A percentile compares a stretch with the other conserved stretches of the same genome.
Evolutionary conservation across 2,329 filamentous ascomycete genomes (phyloP).

Genomic region (Ambrosiella xylebori): DNA sequence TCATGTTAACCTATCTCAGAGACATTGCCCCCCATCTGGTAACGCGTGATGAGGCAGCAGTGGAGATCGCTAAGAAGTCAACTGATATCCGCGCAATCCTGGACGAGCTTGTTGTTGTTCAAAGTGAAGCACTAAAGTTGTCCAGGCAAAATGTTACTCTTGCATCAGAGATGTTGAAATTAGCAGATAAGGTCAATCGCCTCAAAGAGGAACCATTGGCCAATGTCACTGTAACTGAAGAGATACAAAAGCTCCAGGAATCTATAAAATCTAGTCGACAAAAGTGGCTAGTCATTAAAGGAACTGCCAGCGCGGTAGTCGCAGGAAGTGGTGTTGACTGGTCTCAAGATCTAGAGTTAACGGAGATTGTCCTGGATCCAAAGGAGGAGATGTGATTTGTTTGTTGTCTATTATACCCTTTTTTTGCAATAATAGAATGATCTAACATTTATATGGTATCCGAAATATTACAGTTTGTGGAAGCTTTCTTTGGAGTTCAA

Average conservation of each 20-base stretch:
- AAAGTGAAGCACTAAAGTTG: conserved; percentile 39
- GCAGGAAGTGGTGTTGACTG: conserved; percentile 72
- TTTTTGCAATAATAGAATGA: neutral
- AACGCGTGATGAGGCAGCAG: conserved; percentile 49
- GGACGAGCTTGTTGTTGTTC: conserved; percentile 35
- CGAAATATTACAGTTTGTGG: too few relatives aligned
- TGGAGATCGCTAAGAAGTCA: conserved; percentile 42
- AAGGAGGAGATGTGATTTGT: conserved; percentile 25
- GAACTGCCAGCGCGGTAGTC: conserved; percentile 58
- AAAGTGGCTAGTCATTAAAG: conserved; percentile 60
- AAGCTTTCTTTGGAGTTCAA: too few relatives aligned
- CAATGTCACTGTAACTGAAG: conserved; percentile 33
- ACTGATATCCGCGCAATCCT: conserved; percentile 32
- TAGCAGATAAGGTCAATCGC: conserved; percentile 39
- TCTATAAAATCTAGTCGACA: conserved; percentile 45
- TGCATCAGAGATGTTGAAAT: conserved; percentile 42
- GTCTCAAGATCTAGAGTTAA: conserved; percentile 50
- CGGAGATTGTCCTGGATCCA: conserved; percentile 53
- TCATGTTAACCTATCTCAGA: conserved; percentile 23
- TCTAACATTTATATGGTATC: too few relatives aligned
- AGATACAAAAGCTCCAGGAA: conserved; percentile 40
- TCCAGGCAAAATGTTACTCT: conserved; percentile 45
- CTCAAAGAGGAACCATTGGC: conserved; percentile 36
- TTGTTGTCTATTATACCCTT: neutral
- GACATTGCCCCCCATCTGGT: conserved; percentile 50